Evolutionary conservation across 2,329 filamentous ascomycete species (phyloP).

Genomic region (Trichophyton schoenleinii): DNA sequence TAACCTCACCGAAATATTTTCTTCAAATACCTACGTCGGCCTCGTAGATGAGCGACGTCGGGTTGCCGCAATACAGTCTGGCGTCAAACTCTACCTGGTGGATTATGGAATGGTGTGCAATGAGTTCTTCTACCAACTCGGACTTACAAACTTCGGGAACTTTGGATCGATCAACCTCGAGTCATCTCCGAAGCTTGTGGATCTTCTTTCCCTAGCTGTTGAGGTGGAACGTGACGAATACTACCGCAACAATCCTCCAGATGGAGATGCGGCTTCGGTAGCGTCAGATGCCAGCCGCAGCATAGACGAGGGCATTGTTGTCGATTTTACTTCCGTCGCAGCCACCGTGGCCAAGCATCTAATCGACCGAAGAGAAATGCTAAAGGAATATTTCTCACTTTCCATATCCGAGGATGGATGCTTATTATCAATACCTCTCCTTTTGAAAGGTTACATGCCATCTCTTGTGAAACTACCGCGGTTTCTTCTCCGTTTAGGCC

Average conservation of each 20-base stretch:
- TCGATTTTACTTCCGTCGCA: constrained; percentile 53
- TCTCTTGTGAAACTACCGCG: constrained; percentile 73
- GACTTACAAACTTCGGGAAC: constrained; percentile 89
- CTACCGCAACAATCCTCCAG: constrained; percentile 2
- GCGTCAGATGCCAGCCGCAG: not conserved
- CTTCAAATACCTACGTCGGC: constrained; percentile 82
- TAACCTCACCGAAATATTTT: constrained; percentile 74
- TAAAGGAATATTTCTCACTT: constrained; percentile 83
- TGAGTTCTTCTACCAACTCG: constrained; percentile 93
- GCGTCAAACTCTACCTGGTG: constrained; percentile 80
- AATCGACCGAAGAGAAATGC: constrained; percentile 67
- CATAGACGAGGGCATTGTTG: constrained; percentile 52
- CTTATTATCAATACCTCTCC: constrained; percentile 64
- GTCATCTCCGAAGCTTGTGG: constrained; percentile 57
- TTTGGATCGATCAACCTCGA: constrained; percentile 74
- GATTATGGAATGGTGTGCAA: constrained; percentile 80
- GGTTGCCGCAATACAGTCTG: constrained; percentile 83
- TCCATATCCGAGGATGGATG: constrained; percentile 68
- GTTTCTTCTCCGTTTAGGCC: constrained; percentile 78
- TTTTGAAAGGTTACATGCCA: constrained; percentile 81
- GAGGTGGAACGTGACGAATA: constrained; percentile 51
- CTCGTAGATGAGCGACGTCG: constrained; percentile 78
- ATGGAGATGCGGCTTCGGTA: not conserved
- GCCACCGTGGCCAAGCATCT: constrained; percentile 42
- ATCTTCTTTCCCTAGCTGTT: constrained; percentile 61